Conservation (phyloP, 306 rosid species). For the Lablab purpureus region DNA sequence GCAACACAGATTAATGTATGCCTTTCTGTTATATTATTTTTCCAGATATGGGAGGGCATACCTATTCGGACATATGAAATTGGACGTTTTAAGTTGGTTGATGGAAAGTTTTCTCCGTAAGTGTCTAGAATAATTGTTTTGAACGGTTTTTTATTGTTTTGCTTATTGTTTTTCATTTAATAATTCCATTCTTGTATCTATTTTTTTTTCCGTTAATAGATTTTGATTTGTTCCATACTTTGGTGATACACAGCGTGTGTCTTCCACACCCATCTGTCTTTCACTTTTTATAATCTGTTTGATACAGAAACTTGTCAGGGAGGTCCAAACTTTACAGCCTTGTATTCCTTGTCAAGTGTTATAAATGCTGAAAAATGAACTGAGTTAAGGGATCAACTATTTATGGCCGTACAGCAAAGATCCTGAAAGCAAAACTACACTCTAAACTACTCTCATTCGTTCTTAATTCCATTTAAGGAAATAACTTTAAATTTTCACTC, state of each 20-base stretch:
- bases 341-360: neutral
- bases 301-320: conserved; percentile 27
- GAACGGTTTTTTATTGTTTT: conserved; percentile 20
- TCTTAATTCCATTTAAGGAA: too few relatives aligned
- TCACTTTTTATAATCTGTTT: conserved; percentile 29
- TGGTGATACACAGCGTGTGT: conserved; percentile 16
- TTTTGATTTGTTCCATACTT: conserved; percentile 37
- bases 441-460: too few relatives aligned
- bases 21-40: conserved; percentile 48
- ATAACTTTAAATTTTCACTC: too few relatives aligned
- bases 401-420: neutral
- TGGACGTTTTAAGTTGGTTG: conserved; percentile 79
- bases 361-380: neutral
- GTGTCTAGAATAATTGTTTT: conserved; percentile 47
- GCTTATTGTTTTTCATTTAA: conserved; percentile 28
- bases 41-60: conserved; percentile 91
- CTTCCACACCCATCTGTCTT: conserved; percentile 8
- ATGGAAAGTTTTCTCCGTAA: conserved; percentile 94
- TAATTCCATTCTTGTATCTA: conserved; percentile 23
- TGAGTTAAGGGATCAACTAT: neutral
- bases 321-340: neutral
- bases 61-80: conserved; percentile 75
- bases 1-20: conserved; percentile 35
- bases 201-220: neutral
- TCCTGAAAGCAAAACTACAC: too few relatives aligned